A percentile compares a stretch with the other conserved stretches of the same genome.
Conservation (phyloP, 306 rosid genomes). For the Benincasa hispida region DNA sequence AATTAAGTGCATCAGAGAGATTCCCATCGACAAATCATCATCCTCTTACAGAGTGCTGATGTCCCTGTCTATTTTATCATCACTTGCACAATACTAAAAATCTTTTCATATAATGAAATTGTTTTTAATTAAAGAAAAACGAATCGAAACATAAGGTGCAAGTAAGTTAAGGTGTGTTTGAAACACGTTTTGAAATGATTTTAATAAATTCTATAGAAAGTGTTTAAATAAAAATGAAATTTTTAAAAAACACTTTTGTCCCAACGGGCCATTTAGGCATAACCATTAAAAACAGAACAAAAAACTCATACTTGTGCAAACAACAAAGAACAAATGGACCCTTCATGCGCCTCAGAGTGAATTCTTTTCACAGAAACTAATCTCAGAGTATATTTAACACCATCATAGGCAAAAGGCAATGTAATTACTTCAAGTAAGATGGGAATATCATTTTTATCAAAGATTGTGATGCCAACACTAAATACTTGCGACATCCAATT, state of each 20-base stretch:
- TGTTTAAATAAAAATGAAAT: no score
- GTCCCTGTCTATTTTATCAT: constrained; percentile 57
- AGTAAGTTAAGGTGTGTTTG: no score
- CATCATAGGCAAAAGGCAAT: not conserved
- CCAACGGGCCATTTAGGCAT: no score
- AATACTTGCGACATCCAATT: no score
- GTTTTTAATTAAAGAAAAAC: not conserved
- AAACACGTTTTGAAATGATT: no score
- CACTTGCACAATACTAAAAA: constrained; percentile 14
- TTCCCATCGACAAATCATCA: constrained; percentile 61
- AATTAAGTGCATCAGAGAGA: constrained; percentile 39
- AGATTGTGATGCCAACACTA: no score
- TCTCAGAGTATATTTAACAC: constrained; percentile 69
- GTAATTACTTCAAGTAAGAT: not conserved
- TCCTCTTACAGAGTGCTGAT: constrained; percentile 27
- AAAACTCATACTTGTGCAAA: no score
- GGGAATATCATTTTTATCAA: not conserved
- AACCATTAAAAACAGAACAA: no score
- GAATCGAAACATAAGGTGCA: not conserved
- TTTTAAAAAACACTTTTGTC: no score
- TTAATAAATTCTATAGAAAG: no score
- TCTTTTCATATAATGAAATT: fast-evolving
- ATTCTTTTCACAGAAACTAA: constrained; percentile 31
- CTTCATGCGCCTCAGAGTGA: constrained; percentile 45
- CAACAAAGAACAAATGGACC: no score